Evolutionary conservation across 2,329 filamentous ascomycete species (phyloP), one percentile per base, ranked within the genome.

Genomic region (Fusarium stilboides): DNA sequence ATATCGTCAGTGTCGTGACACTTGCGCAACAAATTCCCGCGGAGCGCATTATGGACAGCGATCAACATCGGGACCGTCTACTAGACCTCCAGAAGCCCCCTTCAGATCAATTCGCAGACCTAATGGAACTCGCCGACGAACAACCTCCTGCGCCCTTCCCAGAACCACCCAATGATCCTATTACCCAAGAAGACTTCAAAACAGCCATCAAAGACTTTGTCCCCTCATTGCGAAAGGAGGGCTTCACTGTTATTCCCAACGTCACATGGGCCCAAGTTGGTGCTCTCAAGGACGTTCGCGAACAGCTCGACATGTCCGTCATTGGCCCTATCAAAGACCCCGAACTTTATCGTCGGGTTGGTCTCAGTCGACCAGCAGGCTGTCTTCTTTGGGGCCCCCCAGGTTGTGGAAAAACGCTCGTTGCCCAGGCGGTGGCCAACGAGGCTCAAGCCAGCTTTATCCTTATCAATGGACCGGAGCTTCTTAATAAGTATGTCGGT

Each of bases 371-470:
- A 0, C 92, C 94, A 1, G 92, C 93, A 0, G 96, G 96, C 17
- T 94, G 98, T 5, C 86, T 99, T 1, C 92, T 99, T 56, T 99
- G 95, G 94, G 96, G 96, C 0, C 96, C 96, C 1, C 96, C 96
- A 0, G 96, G 96, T 8, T 99, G 96, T 79, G 96, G 96, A 74
- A 99, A 99, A 80, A 99, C 96, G 0, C 87, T 99, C 3, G 89
- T 99, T 3, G 96, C 96, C 19, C 98, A 98, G 81, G 96, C 96
- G 5, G 94, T 98, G 6, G 96, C 96, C 57, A 97, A 97, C 78
- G 94, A 97, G 78, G 94, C 92, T 9, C 94, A 95, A 78, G 96
- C 96, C 47, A 98, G 97, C 80, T 99, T 99, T 83, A 99, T 99
- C 80, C 94, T 94, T 53, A 94, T 99, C 80, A 98, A 98, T 80